phyloP scores from a whole-genome alignment of 169 alveolate genomes.

The Plasmodium vivax region DNA sequence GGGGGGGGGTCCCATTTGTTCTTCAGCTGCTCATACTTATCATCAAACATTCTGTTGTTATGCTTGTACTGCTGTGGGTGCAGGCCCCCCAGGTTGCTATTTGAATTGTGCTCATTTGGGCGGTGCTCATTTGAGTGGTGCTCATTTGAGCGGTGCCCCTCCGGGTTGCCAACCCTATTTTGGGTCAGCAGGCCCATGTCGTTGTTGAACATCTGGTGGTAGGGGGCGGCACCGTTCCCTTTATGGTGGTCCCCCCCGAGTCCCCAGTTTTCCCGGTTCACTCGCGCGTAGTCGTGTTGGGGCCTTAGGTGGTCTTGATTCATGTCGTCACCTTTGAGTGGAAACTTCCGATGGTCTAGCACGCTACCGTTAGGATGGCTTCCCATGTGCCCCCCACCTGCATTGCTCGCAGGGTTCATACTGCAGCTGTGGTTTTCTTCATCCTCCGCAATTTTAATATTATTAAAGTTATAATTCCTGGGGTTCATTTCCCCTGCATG shows the following conservation, averaged over 20 bases:
- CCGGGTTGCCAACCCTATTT: background rate
- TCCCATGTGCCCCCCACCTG: background rate
- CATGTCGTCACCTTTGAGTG: background rate
- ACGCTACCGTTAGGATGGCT: background rate
- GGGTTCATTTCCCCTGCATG: constrained; percentile 9
- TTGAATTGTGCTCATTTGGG: background rate
- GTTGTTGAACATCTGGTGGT: background rate
- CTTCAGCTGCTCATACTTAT: background rate
- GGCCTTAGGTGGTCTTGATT: background rate
- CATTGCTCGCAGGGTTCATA: background rate
- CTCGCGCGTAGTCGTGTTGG: background rate
- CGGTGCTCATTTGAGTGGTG: background rate
- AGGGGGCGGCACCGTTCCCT: background rate
- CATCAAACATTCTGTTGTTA: background rate
- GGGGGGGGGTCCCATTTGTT: background rate
- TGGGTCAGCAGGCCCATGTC: background rate
- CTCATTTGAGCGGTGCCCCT: background rate
- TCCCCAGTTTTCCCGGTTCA: background rate
- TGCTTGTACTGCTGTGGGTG: background rate
- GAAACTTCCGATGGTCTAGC: background rate
- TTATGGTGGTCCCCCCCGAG: background rate
- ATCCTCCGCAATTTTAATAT: constrained; percentile 43
- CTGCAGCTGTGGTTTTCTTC: constrained; percentile 5
- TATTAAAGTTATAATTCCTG: constrained; percentile 15
- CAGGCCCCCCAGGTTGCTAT: background rate